Conservation (phyloP, 2,329 filamentous ascomycete genomes). For the Kalaharituber pfeilii region DNA sequence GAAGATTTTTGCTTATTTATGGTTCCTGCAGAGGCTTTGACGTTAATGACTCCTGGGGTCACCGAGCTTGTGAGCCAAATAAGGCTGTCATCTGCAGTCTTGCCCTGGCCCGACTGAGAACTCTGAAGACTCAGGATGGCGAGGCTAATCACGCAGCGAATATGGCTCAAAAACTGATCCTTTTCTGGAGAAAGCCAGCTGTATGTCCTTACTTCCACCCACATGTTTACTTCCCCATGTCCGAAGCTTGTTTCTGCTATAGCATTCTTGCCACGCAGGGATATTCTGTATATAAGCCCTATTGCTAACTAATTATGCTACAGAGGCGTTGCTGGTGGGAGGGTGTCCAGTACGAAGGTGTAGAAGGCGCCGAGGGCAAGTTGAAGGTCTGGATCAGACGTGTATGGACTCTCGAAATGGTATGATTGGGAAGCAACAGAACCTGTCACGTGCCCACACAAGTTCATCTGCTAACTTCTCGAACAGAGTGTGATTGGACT, state of each 20-base stretch:
- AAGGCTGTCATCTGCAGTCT: slow-evolving; percentile 97
- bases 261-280: not conserved
- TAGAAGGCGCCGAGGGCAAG: slow-evolving; percentile 78
- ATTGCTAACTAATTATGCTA: not conserved
- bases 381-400: slow-evolving; percentile 96
- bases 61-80: slow-evolving; percentile 91
- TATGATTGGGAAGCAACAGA: slow-evolving; percentile 12
- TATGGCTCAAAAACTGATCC: slow-evolving; percentile 92
- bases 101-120: slow-evolving; percentile 77
- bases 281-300: not conserved
- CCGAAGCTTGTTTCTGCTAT: not conserved
- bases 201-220: slow-evolving; percentile 11
- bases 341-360: slow-evolving; percentile 73
- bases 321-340: slow-evolving; percentile 92
- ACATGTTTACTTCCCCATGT: not conserved
- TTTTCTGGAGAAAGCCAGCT: slow-evolving; percentile 97
- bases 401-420: slow-evolving; percentile 97
- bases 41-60: slow-evolving; percentile 86
- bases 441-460: not conserved
- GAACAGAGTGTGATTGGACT: slow-evolving; percentile 1
- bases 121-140: slow-evolving; percentile 34
- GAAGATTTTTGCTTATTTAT: not conserved
- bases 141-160: slow-evolving; percentile 65
- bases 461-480: not conserved
- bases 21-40: slow-evolving; percentile 63